Evolutionary conservation across 306 rosid genomes (phyloP).

Genomic region (Casuarina cunninghamiana): DNA sequence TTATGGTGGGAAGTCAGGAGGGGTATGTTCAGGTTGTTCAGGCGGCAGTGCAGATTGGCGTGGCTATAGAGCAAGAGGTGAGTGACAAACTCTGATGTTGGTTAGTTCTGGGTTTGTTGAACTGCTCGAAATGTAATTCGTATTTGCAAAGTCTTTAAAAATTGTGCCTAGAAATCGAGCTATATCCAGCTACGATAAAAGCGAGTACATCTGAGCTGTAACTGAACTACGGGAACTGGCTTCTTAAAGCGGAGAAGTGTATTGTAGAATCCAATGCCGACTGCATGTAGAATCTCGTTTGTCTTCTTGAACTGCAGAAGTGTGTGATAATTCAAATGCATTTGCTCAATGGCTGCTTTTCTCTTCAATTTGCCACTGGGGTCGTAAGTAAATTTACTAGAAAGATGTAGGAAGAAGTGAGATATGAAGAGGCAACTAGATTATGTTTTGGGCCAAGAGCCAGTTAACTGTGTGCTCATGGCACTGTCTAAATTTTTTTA

Average conservation of each 20-base stretch:
- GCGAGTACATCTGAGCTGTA: background rate
- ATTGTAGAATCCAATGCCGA: background rate
- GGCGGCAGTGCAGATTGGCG: slow-evolving; percentile 76
- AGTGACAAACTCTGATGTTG: slow-evolving; percentile 14
- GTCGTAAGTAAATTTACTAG: background rate
- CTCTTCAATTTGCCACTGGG: background rate
- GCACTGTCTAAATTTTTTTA: no score
- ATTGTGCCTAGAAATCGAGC: background rate
- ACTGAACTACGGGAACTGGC: background rate
- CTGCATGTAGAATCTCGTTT: background rate
- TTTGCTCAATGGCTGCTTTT: background rate
- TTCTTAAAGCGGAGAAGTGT: background rate
- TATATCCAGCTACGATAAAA: background rate
- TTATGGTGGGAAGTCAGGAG: slow-evolving; percentile 56
- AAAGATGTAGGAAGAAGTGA: background rate
- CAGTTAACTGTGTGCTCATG: no score
- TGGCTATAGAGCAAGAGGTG: slow-evolving; percentile 86
- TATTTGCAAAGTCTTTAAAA: background rate
- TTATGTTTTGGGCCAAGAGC: no score
- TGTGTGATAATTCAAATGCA: background rate
- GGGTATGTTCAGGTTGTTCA: slow-evolving; percentile 75
- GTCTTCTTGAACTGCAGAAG: background rate
- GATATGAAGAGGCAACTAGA: no score
- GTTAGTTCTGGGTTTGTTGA: background rate
- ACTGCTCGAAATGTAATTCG: background rate